Evolutionary conservation across 345 rosid species (phyloP).

Genomic region (Lenwebbia sp.): DNA sequence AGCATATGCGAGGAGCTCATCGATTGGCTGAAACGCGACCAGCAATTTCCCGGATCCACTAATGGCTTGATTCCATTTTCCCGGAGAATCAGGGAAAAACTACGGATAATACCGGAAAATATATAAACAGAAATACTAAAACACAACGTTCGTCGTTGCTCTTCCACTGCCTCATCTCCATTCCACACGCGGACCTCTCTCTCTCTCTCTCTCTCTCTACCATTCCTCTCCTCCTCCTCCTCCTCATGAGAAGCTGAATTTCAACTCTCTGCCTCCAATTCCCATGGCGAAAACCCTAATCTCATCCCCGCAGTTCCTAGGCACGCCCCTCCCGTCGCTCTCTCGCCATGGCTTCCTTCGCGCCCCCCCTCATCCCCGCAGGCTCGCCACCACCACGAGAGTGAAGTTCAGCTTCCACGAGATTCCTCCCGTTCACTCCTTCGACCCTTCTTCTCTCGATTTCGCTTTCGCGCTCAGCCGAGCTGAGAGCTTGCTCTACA

Average conservation of each 20-base stretch:
- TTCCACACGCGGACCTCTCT: background rate
- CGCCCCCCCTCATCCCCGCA: constrained; percentile 30
- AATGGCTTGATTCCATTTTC: background rate
- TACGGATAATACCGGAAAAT: background rate
- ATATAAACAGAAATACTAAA: background rate
- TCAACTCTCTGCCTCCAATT: background rate
- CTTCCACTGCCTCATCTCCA: background rate
- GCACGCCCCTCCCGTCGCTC: constrained; percentile 31
- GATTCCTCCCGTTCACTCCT: constrained; percentile 54
- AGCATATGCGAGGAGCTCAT: background rate
- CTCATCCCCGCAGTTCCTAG: constrained; percentile 70
- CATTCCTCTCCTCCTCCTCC: background rate
- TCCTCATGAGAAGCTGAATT: constrained; percentile 6
- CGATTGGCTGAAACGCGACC: background rate
- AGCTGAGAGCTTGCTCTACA: constrained; percentile 71
- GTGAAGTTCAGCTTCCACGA: constrained; percentile 63
- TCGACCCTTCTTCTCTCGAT: constrained; percentile 32
- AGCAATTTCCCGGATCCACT: background rate
- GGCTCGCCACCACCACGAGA: constrained; percentile 35
- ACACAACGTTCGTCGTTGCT: background rate
- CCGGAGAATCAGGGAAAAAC: background rate
- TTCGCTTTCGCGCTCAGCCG: constrained; percentile 30
- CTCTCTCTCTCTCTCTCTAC: background rate
- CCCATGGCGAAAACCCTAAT: constrained; percentile 74
- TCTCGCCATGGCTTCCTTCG: constrained; percentile 33